phyloP scores from a whole-genome alignment of 768 basidiomycete species.

The Galerina sulciceps region DNA sequence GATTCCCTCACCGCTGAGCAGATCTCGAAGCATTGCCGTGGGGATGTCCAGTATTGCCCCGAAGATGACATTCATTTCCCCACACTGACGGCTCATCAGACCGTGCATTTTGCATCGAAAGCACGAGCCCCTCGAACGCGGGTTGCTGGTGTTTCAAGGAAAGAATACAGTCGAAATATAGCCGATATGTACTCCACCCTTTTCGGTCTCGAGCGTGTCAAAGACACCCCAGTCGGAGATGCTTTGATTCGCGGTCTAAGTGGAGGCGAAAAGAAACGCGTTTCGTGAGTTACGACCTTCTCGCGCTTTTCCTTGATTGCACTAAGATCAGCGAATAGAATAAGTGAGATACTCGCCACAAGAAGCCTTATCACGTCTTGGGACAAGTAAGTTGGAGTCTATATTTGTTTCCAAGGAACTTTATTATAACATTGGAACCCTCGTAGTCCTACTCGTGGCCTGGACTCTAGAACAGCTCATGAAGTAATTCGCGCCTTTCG shows the following conservation, averaged over 20 bases:
- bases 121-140: conserved; percentile 69
- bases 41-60: conserved; percentile 81
- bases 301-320: not conserved
- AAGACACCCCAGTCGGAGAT: conserved; percentile 78
- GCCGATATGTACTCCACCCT: conserved; percentile 65
- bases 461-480: conserved; percentile 73
- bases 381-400: conserved; percentile 66
- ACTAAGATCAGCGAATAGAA: conserved; percentile 17
- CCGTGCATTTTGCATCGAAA: conserved; percentile 69
- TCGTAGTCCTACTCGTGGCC: conserved; percentile 62
- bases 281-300: conserved; percentile 47
- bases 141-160: conserved; percentile 42
- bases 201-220: conserved; percentile 77
- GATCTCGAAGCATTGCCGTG: conserved; percentile 67
- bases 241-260: conserved; percentile 77
- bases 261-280: conserved; percentile 82
- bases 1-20: conserved; percentile 73
- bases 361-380: conserved; percentile 68
- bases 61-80: conserved; percentile 90
- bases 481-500: conserved; percentile 74
- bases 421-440: not conserved
- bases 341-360: conserved; percentile 62
- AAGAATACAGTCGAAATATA: conserved; percentile 45
- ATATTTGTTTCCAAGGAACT: not conserved
- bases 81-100: conserved; percentile 79